Evolutionary conservation across 1,284 basidiomycete species (phyloP), one percentile per base, ranked within the genome.

Genomic region (Puccinia hordei): DNA sequence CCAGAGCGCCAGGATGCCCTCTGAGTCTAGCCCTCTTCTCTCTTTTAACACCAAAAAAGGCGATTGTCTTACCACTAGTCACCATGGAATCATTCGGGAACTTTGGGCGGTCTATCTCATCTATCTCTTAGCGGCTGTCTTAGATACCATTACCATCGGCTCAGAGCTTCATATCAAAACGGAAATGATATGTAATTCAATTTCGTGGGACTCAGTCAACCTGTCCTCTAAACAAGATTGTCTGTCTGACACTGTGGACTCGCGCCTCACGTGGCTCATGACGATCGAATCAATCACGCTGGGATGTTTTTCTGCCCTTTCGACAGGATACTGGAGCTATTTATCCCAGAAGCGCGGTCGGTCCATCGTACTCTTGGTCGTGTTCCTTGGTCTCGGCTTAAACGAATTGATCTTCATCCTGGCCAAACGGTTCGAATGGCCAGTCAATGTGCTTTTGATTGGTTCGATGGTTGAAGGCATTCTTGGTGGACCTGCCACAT

Each of bases 401-500:
- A 69, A 49, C 44, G 44, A 49, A 10, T 10, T 69, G 19, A 69
- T 69, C 66, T 69, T 49, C 15, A 33, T 69, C 66, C 12, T 51
- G 24, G 41, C 49, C 46, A 10, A 46, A n/a, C 17, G 13, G 17
- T 24, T 46, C 33, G 5, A 63, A 41, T 38, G 22, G 15, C 41
- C 66, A 2, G 24, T 30, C 66, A 27, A 44, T 27, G 24, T 69
- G 24, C 66, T 68, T 68, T 33, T 30, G n/a, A 12, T 68, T 13
- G 65, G 65, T 10, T 68, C 65, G 8, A 13, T 68, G 38, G 22
- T 68, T 10, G 65, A 41, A 51, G 66, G 66, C 13, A 69, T 69
- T 69, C 66, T 69, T 46, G 66, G 65, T 10, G 65, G 65, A 44
- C 65, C 65, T 1, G 65, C 65, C 19, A 68, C 65, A 24, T 68